phyloP scores from a whole-genome alignment of 2,329 filamentous ascomycete species.

The Talaromyces funiculosus region DNA sequence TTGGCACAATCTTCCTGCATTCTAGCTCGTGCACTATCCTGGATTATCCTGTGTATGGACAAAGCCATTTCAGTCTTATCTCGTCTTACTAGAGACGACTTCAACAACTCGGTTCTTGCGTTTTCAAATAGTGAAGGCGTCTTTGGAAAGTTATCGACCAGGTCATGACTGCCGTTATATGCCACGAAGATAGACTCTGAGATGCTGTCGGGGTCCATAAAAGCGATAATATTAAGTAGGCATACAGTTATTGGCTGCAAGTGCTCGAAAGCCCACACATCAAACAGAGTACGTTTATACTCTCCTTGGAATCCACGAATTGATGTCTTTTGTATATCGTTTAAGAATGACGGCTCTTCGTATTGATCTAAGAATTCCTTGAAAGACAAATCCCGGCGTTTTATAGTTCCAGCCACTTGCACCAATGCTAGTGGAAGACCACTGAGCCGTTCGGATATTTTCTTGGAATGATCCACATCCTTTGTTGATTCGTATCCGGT shows the following conservation, averaged over 20 bases:
- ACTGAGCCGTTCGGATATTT: not conserved
- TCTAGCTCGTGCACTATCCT: not conserved
- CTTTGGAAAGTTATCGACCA: not conserved
- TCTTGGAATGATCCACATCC: not conserved
- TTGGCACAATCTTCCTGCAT: not conserved
- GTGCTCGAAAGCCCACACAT: not conserved
- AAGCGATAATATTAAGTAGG: not conserved
- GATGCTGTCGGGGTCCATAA: not conserved
- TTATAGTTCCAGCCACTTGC: slow-evolving; percentile 2
- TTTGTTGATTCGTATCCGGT: no score
- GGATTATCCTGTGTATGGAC: not conserved
- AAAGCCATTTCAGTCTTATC: not conserved
- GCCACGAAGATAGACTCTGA: not conserved
- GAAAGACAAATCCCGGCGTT: not conserved
- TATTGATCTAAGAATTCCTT: not conserved
- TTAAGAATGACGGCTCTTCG: not conserved
- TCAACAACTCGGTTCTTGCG: not conserved
- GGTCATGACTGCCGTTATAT: not conserved
- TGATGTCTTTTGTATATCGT: no score
- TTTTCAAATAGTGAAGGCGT: not conserved
- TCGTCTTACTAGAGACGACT: not conserved
- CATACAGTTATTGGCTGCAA: not conserved
- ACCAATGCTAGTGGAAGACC: slow-evolving; percentile 1
- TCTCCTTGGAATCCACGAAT: no score
- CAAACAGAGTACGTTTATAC: not conserved